Conservation (phyloP, 225 moss, liverwort and hornwort genomes). For the Bryum argenteum region DNA sequence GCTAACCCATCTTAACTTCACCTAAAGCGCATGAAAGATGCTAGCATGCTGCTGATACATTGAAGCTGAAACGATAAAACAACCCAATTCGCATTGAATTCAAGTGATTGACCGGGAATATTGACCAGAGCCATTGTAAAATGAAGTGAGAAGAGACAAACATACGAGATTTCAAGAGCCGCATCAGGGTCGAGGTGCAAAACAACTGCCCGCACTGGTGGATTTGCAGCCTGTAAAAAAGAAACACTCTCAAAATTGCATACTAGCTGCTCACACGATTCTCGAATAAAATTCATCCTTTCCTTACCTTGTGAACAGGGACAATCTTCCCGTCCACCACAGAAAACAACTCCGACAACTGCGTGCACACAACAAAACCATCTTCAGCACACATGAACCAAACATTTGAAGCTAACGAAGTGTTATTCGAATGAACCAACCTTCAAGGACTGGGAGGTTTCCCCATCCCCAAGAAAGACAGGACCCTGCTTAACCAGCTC, state of each 20-base stretch:
- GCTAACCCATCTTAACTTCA: not conserved
- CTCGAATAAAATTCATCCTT: not conserved
- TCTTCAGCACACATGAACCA: conserved; percentile 12
- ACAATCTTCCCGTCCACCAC: conserved; percentile 56
- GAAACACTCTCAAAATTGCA: conserved; percentile 9
- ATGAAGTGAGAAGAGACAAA: conserved; percentile 34
- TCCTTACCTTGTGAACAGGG: conserved; percentile 73
- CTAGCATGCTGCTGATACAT: conserved; percentile 17
- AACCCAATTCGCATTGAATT: conserved; percentile 1
- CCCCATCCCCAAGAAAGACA: conserved; percentile 66
- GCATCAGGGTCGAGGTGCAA: conserved; percentile 63
- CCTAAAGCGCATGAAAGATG: not conserved
- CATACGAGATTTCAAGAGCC: conserved; percentile 73
- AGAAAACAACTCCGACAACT: conserved; percentile 83
- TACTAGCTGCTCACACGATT: not conserved
- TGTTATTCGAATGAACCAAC: conserved; percentile 32
- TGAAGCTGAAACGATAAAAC: conserved; percentile 14
- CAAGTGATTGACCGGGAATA: not conserved
- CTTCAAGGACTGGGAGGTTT: conserved; percentile 89
- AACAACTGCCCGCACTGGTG: conserved; percentile 86
- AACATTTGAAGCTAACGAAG: conserved; percentile 23
- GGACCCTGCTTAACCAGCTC: conserved; percentile 70
- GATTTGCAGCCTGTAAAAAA: conserved; percentile 65
- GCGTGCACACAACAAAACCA: conserved; percentile 31
- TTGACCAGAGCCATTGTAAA: conserved; percentile 24